Conservation (phyloP, 2,329 filamentous ascomycete genomes). For the Diaporthe ampelina region DNA sequence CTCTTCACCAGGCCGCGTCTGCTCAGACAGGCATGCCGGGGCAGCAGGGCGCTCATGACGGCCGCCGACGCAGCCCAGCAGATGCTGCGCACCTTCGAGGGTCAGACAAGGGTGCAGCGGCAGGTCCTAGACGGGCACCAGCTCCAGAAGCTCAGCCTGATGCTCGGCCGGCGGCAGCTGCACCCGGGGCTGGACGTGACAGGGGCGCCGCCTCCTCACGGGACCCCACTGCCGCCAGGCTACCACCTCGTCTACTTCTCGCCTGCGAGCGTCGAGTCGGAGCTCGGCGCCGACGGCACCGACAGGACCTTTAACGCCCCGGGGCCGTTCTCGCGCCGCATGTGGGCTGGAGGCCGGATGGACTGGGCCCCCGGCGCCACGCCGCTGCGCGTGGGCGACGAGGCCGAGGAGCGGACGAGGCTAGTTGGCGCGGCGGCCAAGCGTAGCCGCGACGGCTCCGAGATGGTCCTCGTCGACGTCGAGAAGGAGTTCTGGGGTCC, state of each 20-base stretch:
- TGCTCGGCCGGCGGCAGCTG: constrained; percentile 64
- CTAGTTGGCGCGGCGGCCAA: constrained; percentile 60
- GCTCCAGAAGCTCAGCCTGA: constrained; percentile 72
- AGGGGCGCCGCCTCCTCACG: constrained; percentile 52
- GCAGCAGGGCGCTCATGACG: constrained; percentile 35
- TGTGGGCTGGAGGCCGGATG: constrained; percentile 77
- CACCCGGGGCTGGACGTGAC: constrained; percentile 57
- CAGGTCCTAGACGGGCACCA: constrained; percentile 74
- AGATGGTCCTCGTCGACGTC: constrained; percentile 76
- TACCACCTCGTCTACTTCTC: constrained; percentile 77
- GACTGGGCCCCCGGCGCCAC: constrained; percentile 56
- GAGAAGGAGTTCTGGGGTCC: constrained; percentile 71
- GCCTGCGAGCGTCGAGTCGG: constrained; percentile 64
- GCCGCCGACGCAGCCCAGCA: constrained; percentile 44
- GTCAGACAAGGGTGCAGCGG: constrained; percentile 47
- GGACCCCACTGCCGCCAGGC: constrained; percentile 68
- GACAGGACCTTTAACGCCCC: constrained; percentile 72
- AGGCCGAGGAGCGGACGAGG: constrained; percentile 50
- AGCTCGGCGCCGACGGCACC: constrained; percentile 72
- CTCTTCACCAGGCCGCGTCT: not conserved
- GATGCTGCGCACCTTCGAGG: constrained; percentile 50
- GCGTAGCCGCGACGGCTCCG: constrained; percentile 65
- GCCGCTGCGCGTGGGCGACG: constrained; percentile 64
- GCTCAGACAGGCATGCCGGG: constrained; percentile 1
- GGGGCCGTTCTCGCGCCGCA: constrained; percentile 71